A percentile compares a stretch with the other conserved stretches of the same genome.
Conservation (phyloP, 140 eudicot species). For the Ambrosia hybrid region DNA sequence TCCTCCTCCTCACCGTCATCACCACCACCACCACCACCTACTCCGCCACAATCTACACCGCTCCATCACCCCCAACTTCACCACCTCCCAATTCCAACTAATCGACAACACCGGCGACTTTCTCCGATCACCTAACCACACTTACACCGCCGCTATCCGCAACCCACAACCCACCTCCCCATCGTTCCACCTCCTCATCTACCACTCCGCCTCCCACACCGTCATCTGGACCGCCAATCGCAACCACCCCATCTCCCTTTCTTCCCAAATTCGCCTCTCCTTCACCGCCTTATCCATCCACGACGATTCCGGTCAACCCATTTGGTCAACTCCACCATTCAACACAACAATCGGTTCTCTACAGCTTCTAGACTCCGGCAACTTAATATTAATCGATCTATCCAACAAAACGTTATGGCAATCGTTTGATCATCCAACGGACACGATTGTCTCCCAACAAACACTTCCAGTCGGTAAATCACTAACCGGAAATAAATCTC, state of each 20-base stretch:
- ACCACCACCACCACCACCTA: not conserved
- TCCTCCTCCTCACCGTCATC: not conserved
- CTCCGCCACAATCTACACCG: constrained; percentile 22
- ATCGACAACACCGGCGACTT: constrained; percentile 40
- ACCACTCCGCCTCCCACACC: constrained; percentile 30
- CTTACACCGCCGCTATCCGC: constrained; percentile 39
- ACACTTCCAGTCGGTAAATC: no score
- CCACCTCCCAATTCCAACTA: constrained; percentile 31
- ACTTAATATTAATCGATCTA: constrained; percentile 28
- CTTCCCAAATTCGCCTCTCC: constrained; percentile 25
- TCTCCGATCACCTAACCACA: constrained; percentile 31
- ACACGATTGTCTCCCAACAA: constrained; percentile 10
- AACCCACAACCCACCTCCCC: constrained; percentile 22
- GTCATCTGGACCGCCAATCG: constrained; percentile 58
- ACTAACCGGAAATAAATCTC: not conserved
- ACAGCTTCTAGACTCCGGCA: constrained; percentile 46
- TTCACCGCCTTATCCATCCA: constrained; percentile 25
- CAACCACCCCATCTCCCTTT: constrained; percentile 29
- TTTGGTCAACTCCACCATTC: constrained; percentile 45
- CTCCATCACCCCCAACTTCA: constrained; percentile 37
- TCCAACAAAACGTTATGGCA: constrained; percentile 37
- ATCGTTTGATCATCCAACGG: constrained; percentile 47
- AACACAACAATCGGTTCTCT: not conserved
- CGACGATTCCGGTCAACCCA: constrained; percentile 26
- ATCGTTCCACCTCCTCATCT: constrained; percentile 32